A percentile compares a stretch with the other conserved stretches of the same genome.
Evolutionary conservation across 2,329 filamentous ascomycete species (phyloP).

Genomic region (Neurospora crassa): DNA sequence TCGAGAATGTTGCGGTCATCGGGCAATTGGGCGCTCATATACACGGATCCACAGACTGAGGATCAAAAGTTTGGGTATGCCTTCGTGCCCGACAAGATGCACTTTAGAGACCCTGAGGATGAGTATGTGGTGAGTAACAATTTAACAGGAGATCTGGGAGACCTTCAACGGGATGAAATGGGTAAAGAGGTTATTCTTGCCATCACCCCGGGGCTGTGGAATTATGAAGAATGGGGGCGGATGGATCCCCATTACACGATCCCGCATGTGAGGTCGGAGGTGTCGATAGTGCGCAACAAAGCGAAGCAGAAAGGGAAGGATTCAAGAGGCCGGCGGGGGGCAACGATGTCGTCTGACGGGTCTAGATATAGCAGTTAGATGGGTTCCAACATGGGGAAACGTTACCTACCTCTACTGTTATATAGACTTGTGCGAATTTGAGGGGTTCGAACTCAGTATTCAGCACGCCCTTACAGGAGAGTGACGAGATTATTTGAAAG

Average conservation of each 20-base stretch:
- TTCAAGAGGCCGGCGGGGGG: background rate
- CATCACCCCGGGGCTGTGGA: background rate
- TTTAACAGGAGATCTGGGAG: background rate
- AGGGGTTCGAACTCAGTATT: background rate
- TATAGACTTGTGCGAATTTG: background rate
- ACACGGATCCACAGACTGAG: background rate
- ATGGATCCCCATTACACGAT: background rate
- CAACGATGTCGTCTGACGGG: background rate
- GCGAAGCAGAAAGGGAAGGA: too few species aligned
- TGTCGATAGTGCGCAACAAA: background rate
- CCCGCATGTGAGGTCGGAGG: background rate
- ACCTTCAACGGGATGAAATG: background rate
- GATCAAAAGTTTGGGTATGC: background rate
- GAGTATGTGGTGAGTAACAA: background rate
- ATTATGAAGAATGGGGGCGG: background rate
- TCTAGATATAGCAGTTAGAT: background rate
- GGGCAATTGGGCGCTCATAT: background rate
- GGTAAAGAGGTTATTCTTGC: background rate
- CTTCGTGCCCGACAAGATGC: background rate
- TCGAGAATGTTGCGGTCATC: background rate
- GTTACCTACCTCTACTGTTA: background rate
- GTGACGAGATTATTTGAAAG: background rate
- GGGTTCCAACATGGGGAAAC: background rate
- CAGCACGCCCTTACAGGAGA: background rate
- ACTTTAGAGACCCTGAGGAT: background rate